Evolutionary conservation across 768 basidiomycete genomes (phyloP).

Genomic region (Pleurotus citrinopileatus): DNA sequence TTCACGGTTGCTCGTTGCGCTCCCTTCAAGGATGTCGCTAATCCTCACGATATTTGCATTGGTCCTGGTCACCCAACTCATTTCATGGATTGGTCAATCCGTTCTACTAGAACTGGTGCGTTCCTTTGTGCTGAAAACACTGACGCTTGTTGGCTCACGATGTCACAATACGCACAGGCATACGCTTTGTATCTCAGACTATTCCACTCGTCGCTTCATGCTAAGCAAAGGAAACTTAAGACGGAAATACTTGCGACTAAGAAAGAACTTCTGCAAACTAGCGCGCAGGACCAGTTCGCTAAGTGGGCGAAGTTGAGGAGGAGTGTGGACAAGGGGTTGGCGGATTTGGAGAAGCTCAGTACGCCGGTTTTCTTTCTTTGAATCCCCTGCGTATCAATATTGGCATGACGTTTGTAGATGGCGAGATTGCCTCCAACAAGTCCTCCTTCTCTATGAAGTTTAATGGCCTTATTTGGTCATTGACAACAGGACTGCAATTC

Average conservation of each 20-base stretch:
- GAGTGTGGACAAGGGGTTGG: conserved; percentile 87
- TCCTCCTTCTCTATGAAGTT: conserved; percentile 69
- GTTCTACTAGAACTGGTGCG: conserved; percentile 80
- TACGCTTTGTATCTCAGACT: conserved; percentile 69
- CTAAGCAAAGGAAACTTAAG: conserved; percentile 72
- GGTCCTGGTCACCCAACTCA: conserved; percentile 78
- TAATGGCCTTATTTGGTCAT: conserved; percentile 69
- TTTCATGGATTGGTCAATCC: conserved; percentile 86
- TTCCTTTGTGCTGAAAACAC: too few species aligned
- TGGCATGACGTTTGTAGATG: too few species aligned
- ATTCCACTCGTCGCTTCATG: conserved; percentile 53
- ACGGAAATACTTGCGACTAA: conserved; percentile 76
- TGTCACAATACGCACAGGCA: too few species aligned
- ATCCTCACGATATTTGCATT: conserved; percentile 79
- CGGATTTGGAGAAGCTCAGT: conserved; percentile 93
- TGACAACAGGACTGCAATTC: conserved; percentile 87
- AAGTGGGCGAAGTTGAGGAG: conserved; percentile 96
- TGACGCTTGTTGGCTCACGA: too few species aligned
- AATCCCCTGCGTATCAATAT: too few species aligned
- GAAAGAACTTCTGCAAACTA: conserved; percentile 83
- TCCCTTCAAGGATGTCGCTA: conserved; percentile 55
- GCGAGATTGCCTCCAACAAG: conserved; percentile 57
- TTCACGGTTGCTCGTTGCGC: neutral
- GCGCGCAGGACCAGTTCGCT: conserved; percentile 96
- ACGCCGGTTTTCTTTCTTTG: too few species aligned